Conservation (phyloP, 352 stramenopile genomes). For the Phytophthora uliginosa region DNA sequence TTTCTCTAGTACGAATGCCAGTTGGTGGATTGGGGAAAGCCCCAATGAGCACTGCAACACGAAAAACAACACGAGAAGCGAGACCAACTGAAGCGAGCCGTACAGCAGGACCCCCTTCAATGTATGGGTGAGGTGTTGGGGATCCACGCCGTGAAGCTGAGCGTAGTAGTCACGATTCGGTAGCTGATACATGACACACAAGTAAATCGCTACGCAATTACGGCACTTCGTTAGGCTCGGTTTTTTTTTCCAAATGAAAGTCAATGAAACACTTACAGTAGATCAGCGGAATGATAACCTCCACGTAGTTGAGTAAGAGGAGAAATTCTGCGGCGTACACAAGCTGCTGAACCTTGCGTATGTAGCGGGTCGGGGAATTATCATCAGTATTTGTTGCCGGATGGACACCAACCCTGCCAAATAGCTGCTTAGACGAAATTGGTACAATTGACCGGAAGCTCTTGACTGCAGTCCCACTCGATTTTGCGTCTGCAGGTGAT, state of each 20-base stretch:
- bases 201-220: neutral
- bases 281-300: neutral
- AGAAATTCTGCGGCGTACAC: neutral
- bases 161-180: neutral
- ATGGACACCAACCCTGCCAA: neutral
- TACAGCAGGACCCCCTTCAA: neutral
- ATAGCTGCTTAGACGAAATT: neutral
- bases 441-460: neutral
- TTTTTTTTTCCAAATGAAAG: neutral
- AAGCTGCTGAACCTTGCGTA: neutral
- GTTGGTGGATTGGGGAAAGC: neutral
- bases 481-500: neutral
- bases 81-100: neutral
- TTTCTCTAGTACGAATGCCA: neutral
- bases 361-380: neutral
- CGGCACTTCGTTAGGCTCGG: neutral
- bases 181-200: neutral
- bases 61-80: neutral
- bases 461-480: neutral
- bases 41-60: neutral
- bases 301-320: conserved; percentile 1
- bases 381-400: neutral
- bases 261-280: neutral
- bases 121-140: neutral
- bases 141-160: neutral